Base-by-base conservation (phyloP, 805 yeast species). In the Metschnikowia kunwiensis region DNA sequence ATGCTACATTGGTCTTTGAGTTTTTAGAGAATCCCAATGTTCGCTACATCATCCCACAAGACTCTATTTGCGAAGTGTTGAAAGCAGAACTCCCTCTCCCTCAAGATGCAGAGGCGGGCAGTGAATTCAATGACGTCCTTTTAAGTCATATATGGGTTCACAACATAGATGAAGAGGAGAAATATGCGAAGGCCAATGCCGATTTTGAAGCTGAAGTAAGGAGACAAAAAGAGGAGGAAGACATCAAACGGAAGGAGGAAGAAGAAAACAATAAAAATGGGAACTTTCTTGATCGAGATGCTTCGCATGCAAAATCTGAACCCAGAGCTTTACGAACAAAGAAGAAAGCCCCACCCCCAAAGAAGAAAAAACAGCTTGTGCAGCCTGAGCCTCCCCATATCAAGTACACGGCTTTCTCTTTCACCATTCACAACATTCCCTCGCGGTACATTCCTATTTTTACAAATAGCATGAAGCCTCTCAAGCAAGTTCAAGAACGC, bases 1-100 rank as follows among this genome's bases (percentile, higher is more conserved):
- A 77, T 49, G 87, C 94, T 0, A 82, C 86, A 35, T 56, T 93
- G 25, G 80, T 88, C 5, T 80, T 91, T 57, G 98, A 93, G 58
- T 91, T 80, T 61, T 73, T 74, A 18, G 97, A 93, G 50, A 81
- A 80, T 54, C 76, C 93, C 0, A 72, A 80, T 30, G 80, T 80
- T 6, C 72, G 97, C 40, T 91, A 74, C 51, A 63, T 74, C 40
- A 54, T 91, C 0, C 97, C 97, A 0, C 80, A 80, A 46, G 77
- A 86, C 44, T 74, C 94, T 1, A 73, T 91, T 3, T 65, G 83
- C 40, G 97, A 89, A 60, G 65, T 75, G 1, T 27, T 62, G 1
- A 35, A 30, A 1, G 46, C 50, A 1, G 47, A 42, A 8, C 28
- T 57, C 10, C 62, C 66, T 1, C 50, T 51, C 40, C 36, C 56